Evolutionary conservation across 805 yeast species (phyloP), one percentile per base, ranked within the genome.

Genomic region (Nakazawaea molendinolei): DNA sequence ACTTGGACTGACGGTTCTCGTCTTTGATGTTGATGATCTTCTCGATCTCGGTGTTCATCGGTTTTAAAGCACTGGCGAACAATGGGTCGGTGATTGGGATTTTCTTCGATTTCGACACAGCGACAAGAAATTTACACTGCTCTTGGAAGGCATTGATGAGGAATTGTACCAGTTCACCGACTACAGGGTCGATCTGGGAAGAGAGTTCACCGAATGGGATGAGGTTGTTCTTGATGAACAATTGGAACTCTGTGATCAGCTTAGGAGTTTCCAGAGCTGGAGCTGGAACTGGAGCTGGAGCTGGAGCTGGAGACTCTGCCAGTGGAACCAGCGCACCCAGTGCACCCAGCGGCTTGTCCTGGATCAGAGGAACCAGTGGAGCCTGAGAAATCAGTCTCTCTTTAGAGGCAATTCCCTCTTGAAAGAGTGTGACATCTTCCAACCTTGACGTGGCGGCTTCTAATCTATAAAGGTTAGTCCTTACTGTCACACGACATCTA

Each of bases 371-470:
- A 8, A 3, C 46, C 42, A 7, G 53, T 39, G 10, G 31, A 27
- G 10, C 31, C 23, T 9, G 13, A 9, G 42, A 44, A 13, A 39
- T 33, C 9, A 3, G 3, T 18, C 15, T 38, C 22, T 23, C 45
- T 23, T 25, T 38, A 17, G 42, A 32, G 12, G 19, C 6, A 20
- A 42, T 24, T 12, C 74, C 76, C 48, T 79, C 85, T 53, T 86
- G 95, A 55, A 71, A 79, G 36, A 82, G 70, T 21, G 94, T 85
- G 31, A 87, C 77, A 56, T 87, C 96, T 52, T 87, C 97, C 47
- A 87, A 74, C 33, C 97, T 76, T 5, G 95, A 80, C 8, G 97
- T 86, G 23, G 96, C 96, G 12, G 95, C 90, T 58, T 87, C 97
- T 49, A 87, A 73, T 46, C 95, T 71, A 51, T 54, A 20, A 10